Evolutionary conservation across 129 eudicot genomes (phyloP).

Genomic region (Erigeron canadensis): DNA sequence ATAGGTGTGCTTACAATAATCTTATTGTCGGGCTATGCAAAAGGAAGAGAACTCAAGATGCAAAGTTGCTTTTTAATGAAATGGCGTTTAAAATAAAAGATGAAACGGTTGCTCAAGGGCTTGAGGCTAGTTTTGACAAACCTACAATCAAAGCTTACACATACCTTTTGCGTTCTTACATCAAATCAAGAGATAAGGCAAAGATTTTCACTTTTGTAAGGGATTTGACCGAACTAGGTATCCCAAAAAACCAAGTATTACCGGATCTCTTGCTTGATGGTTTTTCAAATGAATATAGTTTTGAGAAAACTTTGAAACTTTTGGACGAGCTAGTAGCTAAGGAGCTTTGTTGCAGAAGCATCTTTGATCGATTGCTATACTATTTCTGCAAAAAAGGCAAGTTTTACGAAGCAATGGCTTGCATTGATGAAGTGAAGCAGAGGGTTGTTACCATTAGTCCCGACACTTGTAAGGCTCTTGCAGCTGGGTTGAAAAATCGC

Average conservation of each 20-base stretch:
- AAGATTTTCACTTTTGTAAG: slow-evolving; percentile 14
- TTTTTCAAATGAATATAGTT: slow-evolving; percentile 40
- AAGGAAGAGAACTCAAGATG: not conserved
- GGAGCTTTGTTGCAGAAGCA: slow-evolving; percentile 31
- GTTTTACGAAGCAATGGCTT: too few species aligned
- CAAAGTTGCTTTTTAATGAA: not conserved
- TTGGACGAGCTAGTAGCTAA: slow-evolving; percentile 21
- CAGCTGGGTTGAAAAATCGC: too few species aligned
- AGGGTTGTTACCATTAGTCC: too few species aligned
- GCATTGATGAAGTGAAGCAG: too few species aligned
- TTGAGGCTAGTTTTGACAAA: not conserved
- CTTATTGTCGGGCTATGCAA: not conserved
- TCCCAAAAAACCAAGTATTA: slow-evolving; percentile 25
- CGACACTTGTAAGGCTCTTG: too few species aligned
- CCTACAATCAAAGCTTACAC: slow-evolving; percentile 33
- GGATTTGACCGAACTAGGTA: slow-evolving; percentile 23
- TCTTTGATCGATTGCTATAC: slow-evolving; percentile 14
- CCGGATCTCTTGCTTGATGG: slow-evolving; percentile 20
- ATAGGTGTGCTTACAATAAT: not conserved
- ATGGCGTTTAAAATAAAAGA: not conserved
- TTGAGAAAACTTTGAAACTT: slow-evolving; percentile 30
- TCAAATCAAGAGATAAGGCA: slow-evolving; percentile 27
- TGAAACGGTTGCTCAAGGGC: not conserved
- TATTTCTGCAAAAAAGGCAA: too few species aligned
- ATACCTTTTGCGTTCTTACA: slow-evolving; percentile 35